phyloP scores from a whole-genome alignment of 1,139 yeast genomes.

The Suhomyces maxii region DNA sequence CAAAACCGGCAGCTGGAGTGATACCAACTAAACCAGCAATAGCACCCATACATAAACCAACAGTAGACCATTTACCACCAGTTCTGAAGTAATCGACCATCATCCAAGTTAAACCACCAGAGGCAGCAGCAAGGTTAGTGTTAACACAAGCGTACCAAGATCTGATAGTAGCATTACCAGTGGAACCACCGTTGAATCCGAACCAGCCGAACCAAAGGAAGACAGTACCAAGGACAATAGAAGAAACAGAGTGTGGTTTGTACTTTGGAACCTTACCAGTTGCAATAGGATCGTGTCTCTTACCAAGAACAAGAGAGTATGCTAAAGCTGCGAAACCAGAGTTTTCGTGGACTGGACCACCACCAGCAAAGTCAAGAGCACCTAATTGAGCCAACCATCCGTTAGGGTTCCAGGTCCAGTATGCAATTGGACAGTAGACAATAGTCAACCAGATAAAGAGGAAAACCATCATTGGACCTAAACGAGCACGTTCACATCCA shows the following conservation, averaged over 20 bases:
- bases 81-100: slow-evolving; percentile 84
- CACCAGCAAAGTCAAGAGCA: slow-evolving; percentile 94
- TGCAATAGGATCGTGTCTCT: slow-evolving; percentile 81
- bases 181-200: slow-evolving; percentile 97
- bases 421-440: slow-evolving; percentile 91
- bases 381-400: slow-evolving; percentile 90
- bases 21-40: slow-evolving; percentile 94
- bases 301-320: slow-evolving; percentile 87
- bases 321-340: slow-evolving; percentile 96
- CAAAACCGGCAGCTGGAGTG: slow-evolving; percentile 96
- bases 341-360: slow-evolving; percentile 95
- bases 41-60: slow-evolving; percentile 91
- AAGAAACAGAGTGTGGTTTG: slow-evolving; percentile 87
- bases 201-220: slow-evolving; percentile 99
- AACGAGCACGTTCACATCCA: slow-evolving; percentile 95
- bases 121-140: slow-evolving; percentile 89
- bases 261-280: slow-evolving; percentile 74
- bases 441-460: slow-evolving; percentile 93
- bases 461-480: slow-evolving; percentile 94
- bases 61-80: slow-evolving; percentile 92
- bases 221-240: slow-evolving; percentile 89
- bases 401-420: slow-evolving; percentile 93
- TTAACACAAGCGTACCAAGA: slow-evolving; percentile 92
- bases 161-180: slow-evolving; percentile 87
- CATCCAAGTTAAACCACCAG: slow-evolving; percentile 94